Percentiles rank a stretch among this genome's conserved stretches.
Conservation (phyloP, 805 yeast genomes). For the Suhomyces emberorum region DNA sequence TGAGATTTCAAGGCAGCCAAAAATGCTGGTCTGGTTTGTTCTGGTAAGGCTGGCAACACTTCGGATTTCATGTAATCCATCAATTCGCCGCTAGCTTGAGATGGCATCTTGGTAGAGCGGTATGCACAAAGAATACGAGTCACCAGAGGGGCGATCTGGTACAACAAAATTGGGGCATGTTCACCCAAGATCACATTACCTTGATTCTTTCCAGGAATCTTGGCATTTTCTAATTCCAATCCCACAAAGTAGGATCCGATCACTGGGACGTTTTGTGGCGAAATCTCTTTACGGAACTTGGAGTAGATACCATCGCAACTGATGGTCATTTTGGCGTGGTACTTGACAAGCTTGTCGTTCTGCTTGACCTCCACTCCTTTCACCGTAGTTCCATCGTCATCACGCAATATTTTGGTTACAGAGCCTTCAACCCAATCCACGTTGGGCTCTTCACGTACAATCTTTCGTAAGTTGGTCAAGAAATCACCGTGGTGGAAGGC, state of each 20-base stretch:
- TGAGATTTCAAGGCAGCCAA: constrained; percentile 51
- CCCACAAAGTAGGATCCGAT: constrained; percentile 88
- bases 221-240: constrained; percentile 67
- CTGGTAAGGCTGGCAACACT: constrained; percentile 72
- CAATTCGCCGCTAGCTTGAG: constrained; percentile 52
- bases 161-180: constrained; percentile 84
- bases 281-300: constrained; percentile 76
- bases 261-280: constrained; percentile 57
- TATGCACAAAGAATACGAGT: constrained; percentile 90
- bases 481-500: constrained; percentile 94
- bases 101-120: constrained; percentile 70
- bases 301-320: constrained; percentile 95
- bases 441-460: constrained; percentile 68
- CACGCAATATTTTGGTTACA: constrained; percentile 63
- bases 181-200: constrained; percentile 90
- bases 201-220: constrained; percentile 67
- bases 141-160: constrained; percentile 79
- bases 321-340: constrained; percentile 62
- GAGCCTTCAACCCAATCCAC: constrained; percentile 81
- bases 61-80: constrained; percentile 54
- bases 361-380: constrained; percentile 68
- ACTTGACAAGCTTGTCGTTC: constrained; percentile 21
- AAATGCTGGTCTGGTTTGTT: constrained; percentile 62
- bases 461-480: constrained; percentile 66
- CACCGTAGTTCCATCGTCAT: constrained; percentile 48